Evolutionary conservation across 2,329 filamentous ascomycete species (phyloP).

Genomic region (Parasarocladium wereldwijsianum): DNA sequence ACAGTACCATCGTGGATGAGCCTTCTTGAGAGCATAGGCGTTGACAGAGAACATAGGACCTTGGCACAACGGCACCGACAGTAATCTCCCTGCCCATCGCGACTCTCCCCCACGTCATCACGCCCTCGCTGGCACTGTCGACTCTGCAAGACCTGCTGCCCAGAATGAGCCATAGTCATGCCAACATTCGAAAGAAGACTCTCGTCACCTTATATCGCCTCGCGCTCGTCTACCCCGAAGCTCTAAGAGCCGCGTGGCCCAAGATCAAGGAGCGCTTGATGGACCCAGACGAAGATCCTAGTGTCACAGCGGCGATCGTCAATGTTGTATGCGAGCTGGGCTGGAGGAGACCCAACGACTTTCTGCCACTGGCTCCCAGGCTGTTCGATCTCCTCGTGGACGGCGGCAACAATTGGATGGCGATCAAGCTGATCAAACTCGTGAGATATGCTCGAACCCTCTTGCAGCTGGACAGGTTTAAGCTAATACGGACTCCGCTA

Average conservation of each 20-base stretch:
- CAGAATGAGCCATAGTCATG: constrained; percentile 71
- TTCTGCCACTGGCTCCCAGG: constrained; percentile 77
- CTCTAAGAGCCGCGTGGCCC: constrained; percentile 82
- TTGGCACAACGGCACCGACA: constrained; percentile 56
- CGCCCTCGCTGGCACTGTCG: constrained; percentile 79
- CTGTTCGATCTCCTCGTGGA: constrained; percentile 87
- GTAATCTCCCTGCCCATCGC: constrained; percentile 76
- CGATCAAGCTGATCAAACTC: constrained; percentile 96
- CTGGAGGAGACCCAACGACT: constrained; percentile 87
- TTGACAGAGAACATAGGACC: too few species aligned
- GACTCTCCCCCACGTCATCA: constrained; percentile 90
- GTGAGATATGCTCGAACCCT: constrained; percentile 24
- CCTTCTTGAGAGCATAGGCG: too few species aligned
- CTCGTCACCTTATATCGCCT: constrained; percentile 88
- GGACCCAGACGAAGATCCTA: constrained; percentile 79
- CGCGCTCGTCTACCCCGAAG: constrained; percentile 92
- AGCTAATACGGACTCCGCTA: constrained; percentile 19
- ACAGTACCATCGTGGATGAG: too few species aligned
- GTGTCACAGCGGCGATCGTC: constrained; percentile 88
- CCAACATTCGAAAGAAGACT: constrained; percentile 85
- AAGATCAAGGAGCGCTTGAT: constrained; percentile 91
- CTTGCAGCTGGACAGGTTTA: constrained; percentile 14
- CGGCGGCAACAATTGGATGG: constrained; percentile 98
- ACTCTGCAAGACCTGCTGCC: constrained; percentile 77
- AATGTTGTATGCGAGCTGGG: constrained; percentile 95